These are phyloP conservation scores for Penicillium hordei DNA, from an alignment of 2,329 filamentous ascomycete species.

Conservation along the genomic window DNA sequence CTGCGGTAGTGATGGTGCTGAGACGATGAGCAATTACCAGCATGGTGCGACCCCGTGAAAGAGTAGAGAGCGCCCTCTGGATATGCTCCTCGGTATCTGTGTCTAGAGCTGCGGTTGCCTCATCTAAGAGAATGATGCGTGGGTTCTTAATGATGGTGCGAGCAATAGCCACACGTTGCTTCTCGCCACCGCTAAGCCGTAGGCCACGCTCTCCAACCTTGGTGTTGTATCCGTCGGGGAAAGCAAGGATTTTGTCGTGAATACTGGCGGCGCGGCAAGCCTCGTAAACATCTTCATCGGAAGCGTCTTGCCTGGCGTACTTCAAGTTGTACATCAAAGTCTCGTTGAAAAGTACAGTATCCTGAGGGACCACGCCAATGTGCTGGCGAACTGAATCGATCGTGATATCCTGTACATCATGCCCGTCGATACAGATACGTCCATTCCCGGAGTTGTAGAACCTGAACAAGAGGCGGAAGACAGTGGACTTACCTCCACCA, in stretches of 20 bases:
- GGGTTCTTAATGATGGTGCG: constrained; percentile 91
- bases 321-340: constrained; percentile 91
- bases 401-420: constrained; percentile 79
- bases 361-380: constrained; percentile 95
- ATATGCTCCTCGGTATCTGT: constrained; percentile 93
- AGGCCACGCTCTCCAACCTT: constrained; percentile 89
- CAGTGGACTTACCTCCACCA: constrained; percentile 92
- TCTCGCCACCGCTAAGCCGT: constrained; percentile 84
- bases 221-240: constrained; percentile 84
- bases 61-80: constrained; percentile 76
- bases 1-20: constrained; percentile 80
- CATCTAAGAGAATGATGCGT: constrained; percentile 87
- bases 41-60: constrained; percentile 84
- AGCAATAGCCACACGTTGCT: constrained; percentile 90
- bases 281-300: constrained; percentile 75
- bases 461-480: constrained; percentile 92
- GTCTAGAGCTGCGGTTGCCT: constrained; percentile 88
- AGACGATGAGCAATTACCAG: constrained; percentile 92
- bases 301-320: constrained; percentile 79
- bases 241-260: constrained; percentile 85
- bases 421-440: constrained; percentile 78
- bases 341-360: constrained; percentile 94
- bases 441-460: constrained; percentile 88
- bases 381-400: constrained; percentile 89
- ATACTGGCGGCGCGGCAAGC: constrained; percentile 87